A percentile compares a stretch with the other conserved stretches of the same genome.
Evolutionary conservation across 2,329 filamentous ascomycete species (phyloP).

Genomic region (Apiospora marii): DNA sequence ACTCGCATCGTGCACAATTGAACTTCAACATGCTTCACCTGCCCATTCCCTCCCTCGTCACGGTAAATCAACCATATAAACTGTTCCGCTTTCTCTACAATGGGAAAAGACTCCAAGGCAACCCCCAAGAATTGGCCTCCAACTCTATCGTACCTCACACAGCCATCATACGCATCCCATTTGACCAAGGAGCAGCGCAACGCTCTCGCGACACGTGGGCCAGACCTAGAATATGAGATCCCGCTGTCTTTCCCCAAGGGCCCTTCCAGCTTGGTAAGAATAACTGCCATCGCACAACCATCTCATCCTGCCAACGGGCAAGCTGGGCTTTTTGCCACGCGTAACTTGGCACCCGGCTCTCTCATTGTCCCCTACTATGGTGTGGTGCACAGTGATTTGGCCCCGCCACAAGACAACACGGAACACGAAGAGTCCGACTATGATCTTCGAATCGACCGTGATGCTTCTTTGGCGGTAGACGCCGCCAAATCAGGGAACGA

Average conservation of each 20-base stretch:
- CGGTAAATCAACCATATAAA: background rate
- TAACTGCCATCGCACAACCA: slow-evolving; percentile 58
- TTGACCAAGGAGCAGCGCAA: slow-evolving; percentile 52
- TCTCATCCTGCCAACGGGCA: slow-evolving; percentile 67
- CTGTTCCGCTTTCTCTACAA: slow-evolving; percentile 23
- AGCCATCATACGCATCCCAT: slow-evolving; percentile 56
- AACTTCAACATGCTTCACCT: too few species aligned
- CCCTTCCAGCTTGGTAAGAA: slow-evolving; percentile 57
- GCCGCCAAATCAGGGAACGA: slow-evolving; percentile 67
- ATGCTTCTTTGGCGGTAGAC: slow-evolving; percentile 65
- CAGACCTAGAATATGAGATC: slow-evolving; percentile 41
- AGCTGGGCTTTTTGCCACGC: slow-evolving; percentile 66
- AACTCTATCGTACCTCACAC: slow-evolving; percentile 58
- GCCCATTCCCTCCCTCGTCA: too few species aligned
- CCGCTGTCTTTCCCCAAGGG: slow-evolving; percentile 48
- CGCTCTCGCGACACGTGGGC: slow-evolving; percentile 45
- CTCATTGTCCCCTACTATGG: slow-evolving; percentile 71
- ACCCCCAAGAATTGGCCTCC: slow-evolving; percentile 66
- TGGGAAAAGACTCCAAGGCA: slow-evolving; percentile 37
- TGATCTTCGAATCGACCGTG: slow-evolving; percentile 69
- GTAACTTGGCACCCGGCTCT: slow-evolving; percentile 58
- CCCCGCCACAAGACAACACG: slow-evolving; percentile 38
- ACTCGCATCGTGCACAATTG: background rate
- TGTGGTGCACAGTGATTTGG: slow-evolving; percentile 56
- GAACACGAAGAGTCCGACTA: slow-evolving; percentile 62